Evolutionary conservation across 2,329 filamentous ascomycete genomes (phyloP).

Genomic region (Colletotrichum ledebouriae): DNA sequence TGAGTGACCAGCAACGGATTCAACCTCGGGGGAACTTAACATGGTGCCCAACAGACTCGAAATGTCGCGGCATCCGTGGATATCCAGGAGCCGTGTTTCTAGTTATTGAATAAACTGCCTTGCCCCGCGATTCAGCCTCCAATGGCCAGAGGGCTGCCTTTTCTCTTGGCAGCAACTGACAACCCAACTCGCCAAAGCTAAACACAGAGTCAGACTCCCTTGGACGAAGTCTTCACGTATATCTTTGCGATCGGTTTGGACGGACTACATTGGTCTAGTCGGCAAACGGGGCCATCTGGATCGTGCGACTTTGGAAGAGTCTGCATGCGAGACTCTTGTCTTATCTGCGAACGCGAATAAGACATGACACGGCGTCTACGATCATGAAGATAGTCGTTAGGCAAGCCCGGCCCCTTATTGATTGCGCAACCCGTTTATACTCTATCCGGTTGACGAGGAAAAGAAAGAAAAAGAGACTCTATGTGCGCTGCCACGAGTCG

Average conservation of each 20-base stretch:
- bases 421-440: no score
- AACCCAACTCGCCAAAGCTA: constrained; percentile 19
- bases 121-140: constrained; percentile 20
- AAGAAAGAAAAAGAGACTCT: neutral
- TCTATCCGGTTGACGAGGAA: neutral
- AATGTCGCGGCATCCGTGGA: constrained; percentile 31
- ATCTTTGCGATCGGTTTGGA: constrained; percentile 5
- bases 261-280: neutral
- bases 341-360: no score
- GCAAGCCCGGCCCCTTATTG: no score
- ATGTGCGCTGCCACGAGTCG: constrained; percentile 1
- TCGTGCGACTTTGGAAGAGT: no score
- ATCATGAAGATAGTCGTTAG: no score
- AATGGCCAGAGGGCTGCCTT: neutral
- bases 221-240: neutral
- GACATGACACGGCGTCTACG: neutral
- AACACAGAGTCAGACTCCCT: constrained; percentile 25
- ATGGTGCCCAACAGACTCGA: constrained; percentile 7
- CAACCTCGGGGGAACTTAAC: constrained; percentile 8
- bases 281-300: neutral
- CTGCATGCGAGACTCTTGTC: no score
- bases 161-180: constrained; percentile 19
- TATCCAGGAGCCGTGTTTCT: constrained; percentile 18
- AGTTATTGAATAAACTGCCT: constrained; percentile 11
- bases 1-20: neutral